Evolutionary conservation across 2,329 filamentous ascomycete genomes (phyloP), one percentile per base, ranked within the genome.

Genomic region (Fusarium pseudograminearum): DNA sequence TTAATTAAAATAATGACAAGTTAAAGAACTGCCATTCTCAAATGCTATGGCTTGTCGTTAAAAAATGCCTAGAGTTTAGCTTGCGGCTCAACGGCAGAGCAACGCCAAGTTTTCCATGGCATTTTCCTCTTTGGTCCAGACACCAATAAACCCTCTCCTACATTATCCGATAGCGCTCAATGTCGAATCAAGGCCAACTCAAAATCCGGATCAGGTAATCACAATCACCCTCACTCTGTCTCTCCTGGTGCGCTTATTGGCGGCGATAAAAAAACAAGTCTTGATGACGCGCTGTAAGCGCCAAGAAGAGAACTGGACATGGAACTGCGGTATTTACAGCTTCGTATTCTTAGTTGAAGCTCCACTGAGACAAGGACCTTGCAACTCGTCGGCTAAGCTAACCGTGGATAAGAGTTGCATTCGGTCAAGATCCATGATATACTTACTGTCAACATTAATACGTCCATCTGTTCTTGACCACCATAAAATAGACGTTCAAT

Each of bases 61-160:
- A 53, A 44, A n/a, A 9, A 28, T 28, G 42, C 62, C 62, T 14
- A 65, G 41, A n/a, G 16, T 46, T 42, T 34, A 54, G 14, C 31
- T 41, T 69, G 66, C 33, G 66, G 66, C 67, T 70, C 67, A 63
- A 46, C 66, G 61, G 66, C 40, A 62, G 44, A 70, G 55, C 60
- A 24, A 47, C 62, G 51, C 64, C 67, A 70, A 61, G 48, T 69
- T 20, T 40, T 56, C 57, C 61, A 40, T 50, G 34, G 34, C 9
- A 55, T 44, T 62, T 69, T 36, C 61, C 47, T 61, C 54, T 36
- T 54, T 47, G 12, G 55, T 31, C 28, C 7, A 30, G 20, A 15
- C 22, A 34, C 47, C 9, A 7, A 24, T 24, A 7, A 26, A 44
- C 3, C n/a, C 51, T 52, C 26, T 46, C 44, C 12, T 46, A 31